Evolutionary conservation across 2,329 filamentous ascomycete species (phyloP), one percentile per base, ranked within the genome.

Genomic region (Epichloe sylvatica): DNA sequence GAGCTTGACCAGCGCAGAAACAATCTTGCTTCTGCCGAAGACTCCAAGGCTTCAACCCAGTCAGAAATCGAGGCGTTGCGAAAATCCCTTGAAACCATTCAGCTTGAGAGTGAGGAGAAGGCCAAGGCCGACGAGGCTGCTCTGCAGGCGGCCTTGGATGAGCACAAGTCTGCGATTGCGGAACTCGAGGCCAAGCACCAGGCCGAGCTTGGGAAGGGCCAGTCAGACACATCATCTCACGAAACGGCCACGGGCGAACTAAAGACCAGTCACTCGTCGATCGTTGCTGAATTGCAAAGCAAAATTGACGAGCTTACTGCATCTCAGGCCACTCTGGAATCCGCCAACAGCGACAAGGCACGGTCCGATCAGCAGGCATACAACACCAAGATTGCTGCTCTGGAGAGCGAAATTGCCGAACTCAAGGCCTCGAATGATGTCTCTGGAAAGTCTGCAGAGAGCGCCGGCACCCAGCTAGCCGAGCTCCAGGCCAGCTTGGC

Each of bases 171-270:
- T 40, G 59, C 62, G 12, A 57, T 80, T 12, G 66, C 71, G 40
- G 70, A 70, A 4, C 62, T 81, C 43, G 72, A 79, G 59, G 63
- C 69, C n/a, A 72, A 75, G 54, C 74, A 81, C 54, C 67, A 70
- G 34, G 68, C 70, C 43, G 71, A 75, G 53, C 62, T 80, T 30
- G 69, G 69, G 6, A 68, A 73, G 56, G 71, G 67, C 49, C 67
- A 70, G 55, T 58, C 68, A 1, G 66, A 72, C 45, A 64, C 67
- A 8, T 65, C 67, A 12, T 70, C 70, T 2, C 71, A 77, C 33
- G 71, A 77, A 52, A 65, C 72, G 49, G 67, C 70, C 19, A 59
- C 80, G 30, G 62, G 68, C 9, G 74, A 76, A 9, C 64, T 80
- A 44, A 75, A 73, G 57, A 56, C 68, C 4, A 64, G 64, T 45